Evolutionary conservation across 192 early-diverging fungal species (phyloP), one percentile per base, ranked within the genome.

Genomic region (Coemansia sp.): DNA sequence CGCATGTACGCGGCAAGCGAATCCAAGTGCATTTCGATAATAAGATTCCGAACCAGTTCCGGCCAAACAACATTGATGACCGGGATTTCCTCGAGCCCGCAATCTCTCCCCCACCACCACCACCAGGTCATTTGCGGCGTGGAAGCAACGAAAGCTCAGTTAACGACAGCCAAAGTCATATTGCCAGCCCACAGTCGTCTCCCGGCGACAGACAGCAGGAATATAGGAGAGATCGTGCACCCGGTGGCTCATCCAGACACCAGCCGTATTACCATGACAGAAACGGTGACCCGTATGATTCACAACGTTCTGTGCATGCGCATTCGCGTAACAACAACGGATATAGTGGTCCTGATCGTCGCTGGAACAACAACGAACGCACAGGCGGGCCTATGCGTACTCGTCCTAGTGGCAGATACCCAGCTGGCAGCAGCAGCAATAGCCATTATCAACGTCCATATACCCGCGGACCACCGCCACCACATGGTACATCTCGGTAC

Each of bases 11-110:
- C 14, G 67, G 67, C 14, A 31, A 64, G n/a, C 28, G 58, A 16
- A 60, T 81, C 25, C 73, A 75, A 17, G 78, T 81, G 7, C 73
- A 76, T 30, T 81, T 80, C 60, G 77, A 80, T 58, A 69, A 68
- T 29, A 80, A 68, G 56, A 71, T 80, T 20, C 77, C 77, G 18
- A 63, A 60, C 6, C 60, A 66, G 29, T 68, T 67, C 40, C 6
- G 31, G 52, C 52, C 52, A 29, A 55, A 30, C 52, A 55, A 12
- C 28, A 16, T 30, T 29, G 42, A 45, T 45, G 42, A 45, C 14
- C 52, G 52, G 10, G 52, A 55, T 7, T 55, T 55, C 52, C 25
- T 30, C 5, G 52, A 55, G 52, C 28, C 52, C 11, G 52, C 28
- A 1, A 30, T 55, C 5, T 55, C 52, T 2, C 52, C 52, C 2